Evolutionary conservation across 2,329 filamentous ascomycete species (phyloP).

Genomic region (Sporothrix euskadiensis): DNA sequence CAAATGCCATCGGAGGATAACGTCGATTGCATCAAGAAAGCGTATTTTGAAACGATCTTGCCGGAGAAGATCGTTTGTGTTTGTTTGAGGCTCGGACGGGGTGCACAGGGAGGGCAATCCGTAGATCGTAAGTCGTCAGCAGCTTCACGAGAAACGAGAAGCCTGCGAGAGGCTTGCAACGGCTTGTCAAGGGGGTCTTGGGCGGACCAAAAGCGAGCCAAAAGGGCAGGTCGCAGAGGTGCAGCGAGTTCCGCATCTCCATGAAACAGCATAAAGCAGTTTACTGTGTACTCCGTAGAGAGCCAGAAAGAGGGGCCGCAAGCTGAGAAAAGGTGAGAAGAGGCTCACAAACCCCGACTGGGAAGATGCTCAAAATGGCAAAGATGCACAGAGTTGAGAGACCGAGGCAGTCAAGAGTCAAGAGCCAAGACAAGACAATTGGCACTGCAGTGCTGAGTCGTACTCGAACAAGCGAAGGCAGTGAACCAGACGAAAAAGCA

Average conservation of each 20-base stretch:
- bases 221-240: not conserved
- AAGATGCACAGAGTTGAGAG: not conserved
- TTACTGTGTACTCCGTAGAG: not conserved
- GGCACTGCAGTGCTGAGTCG: not conserved
- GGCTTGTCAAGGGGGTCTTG: not conserved
- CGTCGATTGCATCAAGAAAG: not conserved
- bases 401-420: conserved; percentile 4
- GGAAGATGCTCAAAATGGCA: not conserved
- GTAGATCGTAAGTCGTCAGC: not conserved
- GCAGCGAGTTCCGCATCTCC: not conserved
- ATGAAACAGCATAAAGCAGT: not conserved
- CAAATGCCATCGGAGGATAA: not conserved
- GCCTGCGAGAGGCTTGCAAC: not conserved
- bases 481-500: not conserved
- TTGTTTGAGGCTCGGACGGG: not conserved
- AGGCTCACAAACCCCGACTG: not conserved
- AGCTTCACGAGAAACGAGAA: not conserved
- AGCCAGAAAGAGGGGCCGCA: conserved; percentile 9
- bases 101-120: not conserved
- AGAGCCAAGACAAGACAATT: not conserved
- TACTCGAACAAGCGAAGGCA: not conserved
- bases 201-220: no score
- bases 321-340: conserved; percentile 10
- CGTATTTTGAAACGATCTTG: conserved; percentile 1
- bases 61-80: not conserved